A percentile compares a stretch with the other conserved stretches of the same genome.
phyloP scores from a whole-genome alignment of 805 yeast species.

The Yarrowia bubula region DNA sequence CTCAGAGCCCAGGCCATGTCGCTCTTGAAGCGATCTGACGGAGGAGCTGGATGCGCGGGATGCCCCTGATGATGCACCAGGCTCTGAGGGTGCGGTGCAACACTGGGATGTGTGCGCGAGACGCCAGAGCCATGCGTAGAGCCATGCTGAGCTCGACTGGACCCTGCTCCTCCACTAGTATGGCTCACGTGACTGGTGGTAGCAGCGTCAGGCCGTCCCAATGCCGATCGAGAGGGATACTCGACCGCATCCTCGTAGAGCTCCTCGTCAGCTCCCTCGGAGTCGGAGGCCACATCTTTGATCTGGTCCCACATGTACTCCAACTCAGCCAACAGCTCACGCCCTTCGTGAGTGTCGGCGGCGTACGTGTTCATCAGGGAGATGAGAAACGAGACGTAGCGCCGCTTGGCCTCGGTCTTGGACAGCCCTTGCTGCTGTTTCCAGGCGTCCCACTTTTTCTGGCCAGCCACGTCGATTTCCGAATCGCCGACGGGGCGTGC shows the following conservation, averaged over 20 bases:
- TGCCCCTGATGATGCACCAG: background rate
- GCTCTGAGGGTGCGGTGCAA: conserved; percentile 6
- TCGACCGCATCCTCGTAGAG: conserved; percentile 29
- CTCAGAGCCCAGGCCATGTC: conserved; percentile 25
- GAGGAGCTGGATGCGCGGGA: no score
- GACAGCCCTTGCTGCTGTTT: conserved; percentile 65
- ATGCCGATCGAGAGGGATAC: conserved; percentile 3
- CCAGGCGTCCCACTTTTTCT: conserved; percentile 84
- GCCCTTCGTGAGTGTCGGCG: conserved; percentile 61
- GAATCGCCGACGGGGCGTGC: conserved; percentile 60
- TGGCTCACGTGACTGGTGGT: conserved; percentile 18
- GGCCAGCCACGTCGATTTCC: conserved; percentile 64
- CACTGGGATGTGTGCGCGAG: background rate
- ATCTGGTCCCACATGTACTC: conserved; percentile 64
- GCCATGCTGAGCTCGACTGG: background rate
- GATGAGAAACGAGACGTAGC: conserved; percentile 64
- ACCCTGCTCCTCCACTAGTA: background rate
- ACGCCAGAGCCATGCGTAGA: background rate
- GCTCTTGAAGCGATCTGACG: conserved; percentile 14
- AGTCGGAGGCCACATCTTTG: conserved; percentile 27
- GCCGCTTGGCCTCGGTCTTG: conserved; percentile 68
- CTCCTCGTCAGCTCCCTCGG: conserved; percentile 31
- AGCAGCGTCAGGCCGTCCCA: background rate
- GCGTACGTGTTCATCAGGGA: conserved; percentile 73
- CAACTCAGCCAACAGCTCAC: conserved; percentile 63